Conservation (phyloP, 2,329 filamentous ascomycete species). For the Sporothrix brasiliensis region DNA sequence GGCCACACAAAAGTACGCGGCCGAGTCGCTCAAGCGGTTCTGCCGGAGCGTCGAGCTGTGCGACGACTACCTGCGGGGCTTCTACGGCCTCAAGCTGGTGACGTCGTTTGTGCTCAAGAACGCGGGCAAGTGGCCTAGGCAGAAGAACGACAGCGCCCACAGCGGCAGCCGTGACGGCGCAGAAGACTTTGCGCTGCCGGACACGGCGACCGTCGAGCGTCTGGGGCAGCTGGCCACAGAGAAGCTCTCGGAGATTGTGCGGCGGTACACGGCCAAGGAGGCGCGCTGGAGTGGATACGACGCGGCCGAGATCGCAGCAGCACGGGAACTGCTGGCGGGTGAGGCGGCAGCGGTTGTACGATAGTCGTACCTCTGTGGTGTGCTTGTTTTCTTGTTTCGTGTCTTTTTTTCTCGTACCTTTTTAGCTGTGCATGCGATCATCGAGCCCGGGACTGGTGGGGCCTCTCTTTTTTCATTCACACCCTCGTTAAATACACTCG, state of each 20-base stretch:
- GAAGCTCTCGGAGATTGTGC: constrained; percentile 76
- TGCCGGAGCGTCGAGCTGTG: constrained; percentile 91
- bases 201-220: constrained; percentile 62
- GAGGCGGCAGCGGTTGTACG: constrained; percentile 52
- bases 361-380: constrained; percentile 41
- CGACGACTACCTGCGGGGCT: constrained; percentile 87
- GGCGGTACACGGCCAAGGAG: constrained; percentile 62
- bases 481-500: not conserved
- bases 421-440: constrained; percentile 2
- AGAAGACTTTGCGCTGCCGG: constrained; percentile 56
- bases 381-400: not conserved
- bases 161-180: not conserved
- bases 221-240: constrained; percentile 72
- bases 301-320: constrained; percentile 70
- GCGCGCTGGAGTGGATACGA: constrained; percentile 74
- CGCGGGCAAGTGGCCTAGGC: constrained; percentile 49
- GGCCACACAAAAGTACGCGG: constrained; percentile 57
- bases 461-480: not conserved
- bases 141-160: constrained; percentile 41
- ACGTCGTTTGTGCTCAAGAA: constrained; percentile 55
- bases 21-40: constrained; percentile 80
- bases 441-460: constrained; percentile 1
- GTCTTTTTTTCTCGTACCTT: constrained; percentile 16
- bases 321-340: constrained; percentile 65
- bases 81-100: constrained; percentile 85